phyloP scores from a whole-genome alignment of 148 eudicot genomes.

The Bassia scoparia region DNA sequence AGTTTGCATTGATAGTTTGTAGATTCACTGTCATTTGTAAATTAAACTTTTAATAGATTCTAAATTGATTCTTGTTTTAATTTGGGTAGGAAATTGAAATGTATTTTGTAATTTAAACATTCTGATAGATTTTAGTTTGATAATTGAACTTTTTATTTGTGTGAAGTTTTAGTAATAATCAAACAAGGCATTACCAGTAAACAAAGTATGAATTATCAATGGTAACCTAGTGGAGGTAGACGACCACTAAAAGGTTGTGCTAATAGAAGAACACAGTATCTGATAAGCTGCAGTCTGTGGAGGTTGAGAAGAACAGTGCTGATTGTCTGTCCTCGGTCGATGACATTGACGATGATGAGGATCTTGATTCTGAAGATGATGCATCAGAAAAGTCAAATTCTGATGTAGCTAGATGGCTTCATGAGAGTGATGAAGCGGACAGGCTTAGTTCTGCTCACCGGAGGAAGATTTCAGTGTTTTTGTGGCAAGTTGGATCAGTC shows the following conservation, averaged over 20 bases:
- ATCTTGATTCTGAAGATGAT: constrained; percentile 24
- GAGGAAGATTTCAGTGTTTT: constrained; percentile 72
- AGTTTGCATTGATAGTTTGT: too few relatives aligned
- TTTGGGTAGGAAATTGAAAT: too few relatives aligned
- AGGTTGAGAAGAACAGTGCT: constrained; percentile 35
- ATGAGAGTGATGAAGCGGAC: constrained; percentile 71
- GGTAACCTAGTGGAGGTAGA: too few relatives aligned
- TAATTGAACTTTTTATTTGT: too few relatives aligned
- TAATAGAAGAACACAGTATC: constrained; percentile 32
- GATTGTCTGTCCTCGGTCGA: constrained; percentile 29
- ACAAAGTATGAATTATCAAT: too few relatives aligned
- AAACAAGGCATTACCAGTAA: too few relatives aligned
- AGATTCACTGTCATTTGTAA: too few relatives aligned
- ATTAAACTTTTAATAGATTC: too few relatives aligned
- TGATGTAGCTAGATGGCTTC: constrained; percentile 62
- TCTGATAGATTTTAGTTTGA: too few relatives aligned
- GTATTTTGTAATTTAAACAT: too few relatives aligned
- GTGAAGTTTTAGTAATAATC: too few relatives aligned
- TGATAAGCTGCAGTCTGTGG: constrained; percentile 20
- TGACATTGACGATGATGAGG: constrained; percentile 20
- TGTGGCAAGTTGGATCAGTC: constrained; percentile 70
- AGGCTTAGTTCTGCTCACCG: constrained; percentile 73
- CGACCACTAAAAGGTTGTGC: constrained; percentile 25
- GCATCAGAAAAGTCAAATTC: constrained; percentile 26
- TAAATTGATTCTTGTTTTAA: too few relatives aligned